Percentiles rank a stretch among this genome's conserved stretches.
phyloP scores from a whole-genome alignment of 1,139 yeast species.

The Pichiaceae sp. region DNA sequence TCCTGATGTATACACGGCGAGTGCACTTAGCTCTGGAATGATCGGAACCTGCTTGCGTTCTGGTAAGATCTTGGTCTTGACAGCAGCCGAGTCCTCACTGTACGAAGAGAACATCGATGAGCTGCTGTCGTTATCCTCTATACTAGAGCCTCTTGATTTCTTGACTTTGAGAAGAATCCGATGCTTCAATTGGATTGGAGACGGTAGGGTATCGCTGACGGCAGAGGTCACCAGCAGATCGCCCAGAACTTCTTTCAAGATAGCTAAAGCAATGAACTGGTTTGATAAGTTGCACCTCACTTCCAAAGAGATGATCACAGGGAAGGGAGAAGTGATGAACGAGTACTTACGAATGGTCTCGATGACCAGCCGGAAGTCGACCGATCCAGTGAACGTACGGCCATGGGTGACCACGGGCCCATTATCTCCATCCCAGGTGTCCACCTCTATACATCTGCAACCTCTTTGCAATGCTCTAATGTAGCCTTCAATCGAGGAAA shows the following conservation, averaged over 20 bases:
- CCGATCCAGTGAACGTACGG: constrained; percentile 64
- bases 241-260: constrained; percentile 50
- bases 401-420: constrained; percentile 91
- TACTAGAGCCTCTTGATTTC: constrained; percentile 15
- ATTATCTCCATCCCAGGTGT: constrained; percentile 79
- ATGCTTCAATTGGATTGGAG: constrained; percentile 65
- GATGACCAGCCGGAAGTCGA: constrained; percentile 63
- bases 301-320: constrained; percentile 82
- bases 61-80: constrained; percentile 12
- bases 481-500: constrained; percentile 84
- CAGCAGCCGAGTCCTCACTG: constrained; percentile 33
- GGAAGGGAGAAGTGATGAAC: constrained; percentile 74
- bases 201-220: constrained; percentile 40
- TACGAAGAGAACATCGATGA: constrained; percentile 35
- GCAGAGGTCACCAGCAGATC: constrained; percentile 38
- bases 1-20: constrained; percentile 69
- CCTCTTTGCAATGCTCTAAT: constrained; percentile 86
- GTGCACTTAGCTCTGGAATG: constrained; percentile 42
- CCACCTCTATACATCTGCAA: constrained; percentile 88
- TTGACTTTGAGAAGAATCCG: constrained; percentile 73
- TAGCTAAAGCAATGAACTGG: constrained; percentile 49
- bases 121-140: constrained; percentile 1
- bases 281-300: constrained; percentile 62
- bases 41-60: constrained; percentile 27
- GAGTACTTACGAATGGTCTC: constrained; percentile 74